Base-by-base conservation (phyloP, 2,329 filamentous ascomycete genomes). In the Cryphonectria nitschkei region DNA sequence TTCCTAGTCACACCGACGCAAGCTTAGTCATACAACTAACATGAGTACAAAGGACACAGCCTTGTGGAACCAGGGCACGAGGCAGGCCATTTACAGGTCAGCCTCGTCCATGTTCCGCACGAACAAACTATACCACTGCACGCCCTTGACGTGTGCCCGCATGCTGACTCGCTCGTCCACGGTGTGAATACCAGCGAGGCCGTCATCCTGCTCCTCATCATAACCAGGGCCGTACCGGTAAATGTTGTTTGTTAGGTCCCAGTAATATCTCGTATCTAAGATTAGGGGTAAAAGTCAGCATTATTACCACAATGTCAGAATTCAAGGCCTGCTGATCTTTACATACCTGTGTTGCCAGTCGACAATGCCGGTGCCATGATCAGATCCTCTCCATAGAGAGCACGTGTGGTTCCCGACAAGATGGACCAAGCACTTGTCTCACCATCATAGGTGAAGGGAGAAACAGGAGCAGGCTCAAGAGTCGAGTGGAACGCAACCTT, bases 401-500 rank as follows among this genome's bases (percentile, higher is more conserved):
- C 86, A 69, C 82, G 83, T 69, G 78, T 84, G 0, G 86, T 88
- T 2, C 86, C 87, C 0, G 87, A 84, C 39, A 90, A 81, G 4
- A 86, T 76, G 2, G 82, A 78, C 78, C 84, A 89, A 0, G 84
- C 81, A 11, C 79, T 80, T 13, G 78, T 77, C 66, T 74, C 77
- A 32, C 82, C 78, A 39, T 60, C 60, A 56, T 50, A 50, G 2
- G 66, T 39, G 11, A 65, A 68, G 9, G 89, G 88, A 0, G 89
- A 87, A 0, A 91, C 81, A 2, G 89, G 89, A 0, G 89, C 87
- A 0, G 86, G 84, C 68, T 88, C 82, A 0, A 89, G 82, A 16
- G 52, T n/a, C 16, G 81, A 75, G 1, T 78, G 71, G 26, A 52
- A 62, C 0, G 76, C 75, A 2, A 82, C 76, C 11, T 77, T 78